phyloP scores from a whole-genome alignment of 257 asterid genomes.

The Primulina huaijiensis region DNA sequence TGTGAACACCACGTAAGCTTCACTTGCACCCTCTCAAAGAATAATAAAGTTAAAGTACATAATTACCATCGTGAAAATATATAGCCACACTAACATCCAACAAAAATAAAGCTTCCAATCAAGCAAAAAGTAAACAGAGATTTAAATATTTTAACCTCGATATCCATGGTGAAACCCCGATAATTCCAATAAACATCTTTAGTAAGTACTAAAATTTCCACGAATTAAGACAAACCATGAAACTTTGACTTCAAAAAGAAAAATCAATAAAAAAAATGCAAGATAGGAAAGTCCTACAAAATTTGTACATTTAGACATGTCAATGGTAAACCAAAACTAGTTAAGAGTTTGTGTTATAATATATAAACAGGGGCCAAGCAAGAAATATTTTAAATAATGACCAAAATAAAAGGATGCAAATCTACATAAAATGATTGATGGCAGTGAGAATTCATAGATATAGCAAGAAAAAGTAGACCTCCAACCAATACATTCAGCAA shows the following conservation, averaged over 20 bases:
- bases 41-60: neutral
- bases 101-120: neutral
- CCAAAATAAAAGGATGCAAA: neutral
- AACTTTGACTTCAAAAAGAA: neutral
- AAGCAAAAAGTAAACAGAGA: slow-evolving; percentile 3
- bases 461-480: neutral
- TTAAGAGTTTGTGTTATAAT: neutral
- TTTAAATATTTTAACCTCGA: neutral
- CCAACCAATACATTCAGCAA: neutral
- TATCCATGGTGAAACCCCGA: neutral
- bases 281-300: neutral
- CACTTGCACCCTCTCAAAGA: slow-evolving; percentile 7
- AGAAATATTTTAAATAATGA: no score
- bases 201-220: neutral
- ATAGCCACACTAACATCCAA: neutral
- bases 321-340: neutral
- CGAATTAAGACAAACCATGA: neutral
- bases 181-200: neutral
- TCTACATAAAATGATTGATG: neutral
- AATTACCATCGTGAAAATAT: no score
- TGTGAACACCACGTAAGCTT: neutral
- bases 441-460: neutral
- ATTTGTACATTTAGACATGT: neutral
- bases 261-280: neutral
- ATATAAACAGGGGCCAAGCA: neutral